phyloP scores from a whole-genome alignment of 1,284 basidiomycete species.

The Puccinia triticina region DNA sequence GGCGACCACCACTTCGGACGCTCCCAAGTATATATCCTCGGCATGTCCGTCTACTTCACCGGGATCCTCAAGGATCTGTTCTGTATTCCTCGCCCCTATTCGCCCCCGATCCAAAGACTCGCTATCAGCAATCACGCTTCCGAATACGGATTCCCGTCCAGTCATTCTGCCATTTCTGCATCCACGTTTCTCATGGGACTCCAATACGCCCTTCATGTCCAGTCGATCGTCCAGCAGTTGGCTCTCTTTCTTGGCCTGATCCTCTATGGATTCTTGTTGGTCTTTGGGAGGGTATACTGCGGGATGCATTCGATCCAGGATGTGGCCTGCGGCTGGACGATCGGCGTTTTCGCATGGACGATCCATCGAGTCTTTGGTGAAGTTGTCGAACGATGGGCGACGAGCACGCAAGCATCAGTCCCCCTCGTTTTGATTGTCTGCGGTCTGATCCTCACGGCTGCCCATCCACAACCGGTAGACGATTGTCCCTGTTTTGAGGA shows the following conservation, averaged over 20 bases:
- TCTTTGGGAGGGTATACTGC: slow-evolving; percentile 80
- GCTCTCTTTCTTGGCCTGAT: slow-evolving; percentile 64
- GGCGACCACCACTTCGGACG: slow-evolving; percentile 8
- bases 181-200: slow-evolving; percentile 73
- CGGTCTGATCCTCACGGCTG: slow-evolving; percentile 74
- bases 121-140: slow-evolving; percentile 61
- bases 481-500: slow-evolving; percentile 99
- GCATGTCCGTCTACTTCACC: slow-evolving; percentile 59
- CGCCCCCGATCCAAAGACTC: slow-evolving; percentile 84
- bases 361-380: slow-evolving; percentile 43
- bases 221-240: not conserved
- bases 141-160: slow-evolving; percentile 93
- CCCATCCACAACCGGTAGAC: slow-evolving; percentile 81
- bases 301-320: slow-evolving; percentile 62
- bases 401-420: slow-evolving; percentile 62
- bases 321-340: slow-evolving; percentile 58
- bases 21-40: slow-evolving; percentile 58
- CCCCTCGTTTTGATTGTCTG: slow-evolving; percentile 71
- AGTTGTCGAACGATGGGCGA: slow-evolving; percentile 12
- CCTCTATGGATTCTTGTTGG: slow-evolving; percentile 75
- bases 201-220: not conserved
- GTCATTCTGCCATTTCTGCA: slow-evolving; percentile 87
- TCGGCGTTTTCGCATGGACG: slow-evolving; percentile 57
- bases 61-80: slow-evolving; percentile 69
- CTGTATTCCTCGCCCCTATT: slow-evolving; percentile 86